Base-by-base conservation (phyloP, 148 eudicot species). In the Cornus controversa region DNA sequence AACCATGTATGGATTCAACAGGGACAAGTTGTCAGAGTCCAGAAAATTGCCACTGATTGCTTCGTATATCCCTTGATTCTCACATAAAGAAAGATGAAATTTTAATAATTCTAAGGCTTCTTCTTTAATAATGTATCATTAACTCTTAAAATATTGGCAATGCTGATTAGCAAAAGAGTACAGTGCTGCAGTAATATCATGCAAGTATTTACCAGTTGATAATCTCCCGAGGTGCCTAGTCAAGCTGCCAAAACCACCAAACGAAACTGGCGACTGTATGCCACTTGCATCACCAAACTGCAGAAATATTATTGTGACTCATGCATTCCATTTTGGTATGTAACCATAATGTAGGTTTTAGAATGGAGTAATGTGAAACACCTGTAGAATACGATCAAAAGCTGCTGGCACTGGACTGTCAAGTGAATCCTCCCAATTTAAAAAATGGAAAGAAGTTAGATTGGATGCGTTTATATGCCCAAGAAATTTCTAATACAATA, bases 211-310 rank as follows among this genome's bases (percentile, higher is more conserved):
- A 91, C 99, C 99, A 77, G 86, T 78, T 79, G 99, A 86, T 76
- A 96, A 77, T 88, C 99, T 88, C 62, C 88, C 93, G 74, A 96
- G 92, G 60, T 96, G 99, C 87, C 99, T 91, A 63, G 99, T 96
- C 90, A 96, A 91, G 88, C 99, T 96, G 72, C 99, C 99, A 75
- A 96, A 96, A 77, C 99, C 99, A 73, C 99, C 99, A 82, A 96
- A 96, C 45, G 99, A 96, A 81, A 96, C 98, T 0, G 99, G 99
- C 73, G 99, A 96, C 71, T 96, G 99, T 82, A 96, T 91, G 74
- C 99, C 99, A 71, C 99, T 96, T 72, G 99, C 98, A 87, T 96
- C 99, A 23, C 99, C 99, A 82, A 96, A 96, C 99, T 96, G 94
- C 91, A 90, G 73, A 77, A 80, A 70, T 77, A 83, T 25, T 37